These are phyloP conservation scores for Prunus davidiana DNA, from an alignment of 306 rosid genomes.

Conservation along the genomic window DNA sequence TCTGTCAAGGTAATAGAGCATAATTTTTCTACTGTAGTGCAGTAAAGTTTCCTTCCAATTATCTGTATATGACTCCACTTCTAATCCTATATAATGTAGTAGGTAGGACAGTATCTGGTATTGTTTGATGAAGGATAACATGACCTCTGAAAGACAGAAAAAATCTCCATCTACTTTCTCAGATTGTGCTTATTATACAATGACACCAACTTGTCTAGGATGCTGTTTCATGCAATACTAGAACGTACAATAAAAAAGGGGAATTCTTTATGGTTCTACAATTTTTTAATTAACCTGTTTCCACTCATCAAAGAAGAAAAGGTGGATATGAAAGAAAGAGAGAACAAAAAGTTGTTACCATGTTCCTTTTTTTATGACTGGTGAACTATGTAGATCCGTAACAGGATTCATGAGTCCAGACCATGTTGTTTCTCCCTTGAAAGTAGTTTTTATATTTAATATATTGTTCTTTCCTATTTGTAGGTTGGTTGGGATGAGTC, in stretches of 20 bases:
- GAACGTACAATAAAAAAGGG: neutral
- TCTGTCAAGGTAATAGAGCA: conserved; percentile 65
- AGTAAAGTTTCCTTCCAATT: neutral
- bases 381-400: neutral
- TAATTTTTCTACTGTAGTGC: neutral
- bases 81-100: neutral
- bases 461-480: neutral
- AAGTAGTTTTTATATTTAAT: neutral
- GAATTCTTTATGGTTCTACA: neutral
- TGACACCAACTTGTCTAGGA: neutral
- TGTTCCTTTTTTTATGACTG: neutral
- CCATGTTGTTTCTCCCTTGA: neutral
- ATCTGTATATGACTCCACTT: neutral
- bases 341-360: neutral
- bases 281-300: neutral
- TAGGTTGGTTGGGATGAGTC: conserved; percentile 97
- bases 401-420: neutral
- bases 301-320: neutral
- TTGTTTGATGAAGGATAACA: neutral
- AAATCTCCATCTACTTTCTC: neutral
- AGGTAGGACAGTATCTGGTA: neutral
- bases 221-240: too few species aligned
- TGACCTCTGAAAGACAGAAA: neutral
- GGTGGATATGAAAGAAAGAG: neutral
- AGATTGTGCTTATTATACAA: neutral